Evolutionary conservation across 2,329 filamentous ascomycete genomes (phyloP), one percentile per base, ranked within the genome.

Genomic region (Colletotrichum paranaense): DNA sequence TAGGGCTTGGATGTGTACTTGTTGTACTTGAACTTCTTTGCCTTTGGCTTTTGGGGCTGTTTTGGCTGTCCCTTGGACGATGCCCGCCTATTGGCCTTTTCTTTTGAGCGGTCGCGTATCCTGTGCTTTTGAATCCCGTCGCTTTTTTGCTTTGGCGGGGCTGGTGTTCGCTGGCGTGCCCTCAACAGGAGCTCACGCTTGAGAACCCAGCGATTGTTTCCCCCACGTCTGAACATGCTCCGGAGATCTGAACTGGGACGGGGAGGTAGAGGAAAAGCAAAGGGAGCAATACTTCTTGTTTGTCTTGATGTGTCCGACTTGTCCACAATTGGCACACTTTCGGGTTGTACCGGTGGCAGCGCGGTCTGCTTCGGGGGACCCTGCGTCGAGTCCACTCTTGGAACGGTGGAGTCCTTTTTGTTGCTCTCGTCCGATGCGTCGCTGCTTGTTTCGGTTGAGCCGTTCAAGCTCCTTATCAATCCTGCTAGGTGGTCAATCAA

Each of bases 281-380:
- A 65, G 65, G 72, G 78, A 77, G 77, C 83, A 88, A 84, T 90
- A 97, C 95, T 98, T 98, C 86, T 98, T 97, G 87, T 98, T 98
- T 60, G 96, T 98, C 85, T 98, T 98, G 87, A 99, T 99, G 80
- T 99, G 97, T 38, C 97, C 97, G 67, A 97, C 93, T 82, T 97
- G 94, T 63, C 97, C 97, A 84, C 97, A 99, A 83, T 98, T 98
- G 77, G 97, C 97, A 85, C 97, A 99, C 86, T 98, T 98, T 78
- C 97, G 90, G 42, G 93, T 93, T 69, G 94, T 97, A 74, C 92
- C 91, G 60, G 86, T 89, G 73, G 81, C 80, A 74, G 86, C 85
- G 78, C 90, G 89, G 79, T 88, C 88, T 62, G 81, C 78, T 72
- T 88, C 88, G 28, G 89, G 88, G 35, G 89, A 90, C 60, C 81